A percentile compares a stretch with the other conserved stretches of the same genome.
Evolutionary conservation across 495 filamentous ascomycete genomes (phyloP).

Genomic region (Opeltia flavorubescens): DNA sequence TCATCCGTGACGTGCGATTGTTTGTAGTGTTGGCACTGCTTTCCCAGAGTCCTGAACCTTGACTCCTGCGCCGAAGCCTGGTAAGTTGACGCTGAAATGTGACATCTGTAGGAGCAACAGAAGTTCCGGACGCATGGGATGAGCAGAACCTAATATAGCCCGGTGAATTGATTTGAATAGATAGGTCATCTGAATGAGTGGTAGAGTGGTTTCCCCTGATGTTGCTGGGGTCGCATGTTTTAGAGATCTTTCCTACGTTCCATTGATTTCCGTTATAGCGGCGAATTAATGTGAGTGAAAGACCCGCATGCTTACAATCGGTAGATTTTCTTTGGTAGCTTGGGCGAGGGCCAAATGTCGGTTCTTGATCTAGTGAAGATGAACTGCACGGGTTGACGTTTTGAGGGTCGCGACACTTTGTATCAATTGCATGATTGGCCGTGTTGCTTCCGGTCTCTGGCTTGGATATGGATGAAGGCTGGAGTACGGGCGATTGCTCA

Average conservation of each 20-base stretch:
- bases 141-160: conserved; percentile 44
- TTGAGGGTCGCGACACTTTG: neutral
- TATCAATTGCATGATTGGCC: neutral
- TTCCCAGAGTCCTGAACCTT: neutral
- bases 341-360: neutral
- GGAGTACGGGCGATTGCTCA: conserved; percentile 3
- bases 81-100: neutral
- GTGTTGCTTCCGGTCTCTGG: neutral
- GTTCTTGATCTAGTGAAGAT: neutral
- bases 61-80: neutral
- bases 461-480: neutral
- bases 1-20: neutral
- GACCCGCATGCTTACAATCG: neutral
- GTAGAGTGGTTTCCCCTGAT: neutral
- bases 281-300: conserved; percentile 77
- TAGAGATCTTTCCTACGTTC: conserved; percentile 66
- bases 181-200: conserved; percentile 23
- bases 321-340: neutral
- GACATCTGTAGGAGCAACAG: neutral
- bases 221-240: conserved; percentile 27
- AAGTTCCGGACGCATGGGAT: neutral
- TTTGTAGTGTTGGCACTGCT: conserved; percentile 22
- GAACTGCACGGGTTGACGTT: neutral
- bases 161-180: conserved; percentile 47
- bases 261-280: conserved; percentile 79